phyloP scores from a whole-genome alignment of 2,329 filamentous ascomycete species.

The Sporothrix inflata region DNA sequence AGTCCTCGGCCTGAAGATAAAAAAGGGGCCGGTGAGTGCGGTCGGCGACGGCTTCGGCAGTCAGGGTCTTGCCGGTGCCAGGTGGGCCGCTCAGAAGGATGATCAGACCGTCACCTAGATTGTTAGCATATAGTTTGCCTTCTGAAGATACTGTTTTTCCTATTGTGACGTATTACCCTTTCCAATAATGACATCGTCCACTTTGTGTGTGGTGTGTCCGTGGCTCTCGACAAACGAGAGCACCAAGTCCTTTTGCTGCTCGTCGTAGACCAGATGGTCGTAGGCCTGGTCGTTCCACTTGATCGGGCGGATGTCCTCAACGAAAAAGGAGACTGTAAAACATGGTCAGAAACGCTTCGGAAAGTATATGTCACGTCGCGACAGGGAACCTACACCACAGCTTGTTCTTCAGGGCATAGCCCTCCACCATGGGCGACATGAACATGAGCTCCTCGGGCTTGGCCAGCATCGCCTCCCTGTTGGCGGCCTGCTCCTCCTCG shows the following conservation, averaged over 20 bases:
- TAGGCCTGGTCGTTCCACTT: slow-evolving; percentile 52
- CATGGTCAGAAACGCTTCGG: neutral
- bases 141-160: too few species aligned
- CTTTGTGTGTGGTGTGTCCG: slow-evolving; percentile 33
- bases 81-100: slow-evolving; percentile 45
- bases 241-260: slow-evolving; percentile 52
- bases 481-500: slow-evolving; percentile 44
- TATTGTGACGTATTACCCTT: slow-evolving; percentile 39
- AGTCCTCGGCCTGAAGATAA: slow-evolving; percentile 49
- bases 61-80: slow-evolving; percentile 52
- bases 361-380: too few species aligned
- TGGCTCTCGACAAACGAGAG: slow-evolving; percentile 54
- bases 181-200: slow-evolving; percentile 46
- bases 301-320: slow-evolving; percentile 49
- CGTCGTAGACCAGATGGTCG: slow-evolving; percentile 51
- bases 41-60: slow-evolving; percentile 47
- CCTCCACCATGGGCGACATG: slow-evolving; percentile 48
- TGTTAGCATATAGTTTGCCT: slow-evolving; percentile 16
- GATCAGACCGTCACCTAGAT: slow-evolving; percentile 45
- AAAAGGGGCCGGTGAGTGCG: slow-evolving; percentile 50
- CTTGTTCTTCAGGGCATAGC: slow-evolving; percentile 53
- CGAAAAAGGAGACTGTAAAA: slow-evolving; percentile 40
- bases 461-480: slow-evolving; percentile 47
- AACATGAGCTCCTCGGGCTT: slow-evolving; percentile 46
- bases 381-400: slow-evolving; percentile 45